A percentile compares a stretch with the other conserved stretches of the same genome.
phyloP scores from a whole-genome alignment of 257 asterid genomes.

The Orobanche coerulescens region DNA sequence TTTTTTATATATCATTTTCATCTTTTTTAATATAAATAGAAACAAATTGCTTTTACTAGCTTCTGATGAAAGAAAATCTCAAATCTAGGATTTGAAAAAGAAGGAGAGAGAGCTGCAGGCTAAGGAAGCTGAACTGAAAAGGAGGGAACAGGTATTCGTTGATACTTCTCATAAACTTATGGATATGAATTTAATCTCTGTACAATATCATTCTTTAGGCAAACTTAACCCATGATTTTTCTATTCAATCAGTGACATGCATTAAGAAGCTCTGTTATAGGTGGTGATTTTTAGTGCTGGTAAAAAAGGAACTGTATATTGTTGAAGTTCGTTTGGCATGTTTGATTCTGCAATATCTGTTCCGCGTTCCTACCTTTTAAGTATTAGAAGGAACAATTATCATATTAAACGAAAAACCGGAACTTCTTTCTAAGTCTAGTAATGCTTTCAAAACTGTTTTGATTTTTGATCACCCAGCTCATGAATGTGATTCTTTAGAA shows the following conservation, averaged over 20 bases:
- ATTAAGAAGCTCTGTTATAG: not conserved
- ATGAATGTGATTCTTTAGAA: not conserved
- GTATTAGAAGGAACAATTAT: slow-evolving; percentile 4
- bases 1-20: not conserved
- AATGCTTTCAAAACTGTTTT: not conserved
- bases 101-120: slow-evolving; percentile 88
- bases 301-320: not conserved
- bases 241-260: not conserved
- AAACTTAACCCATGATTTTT: not conserved
- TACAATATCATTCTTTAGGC: not conserved
- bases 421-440: not conserved
- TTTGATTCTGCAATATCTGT: too few species aligned
- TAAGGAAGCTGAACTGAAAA: slow-evolving; percentile 84
- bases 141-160: slow-evolving; percentile 76
- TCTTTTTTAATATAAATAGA: too few species aligned
- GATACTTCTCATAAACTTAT: slow-evolving; percentile 8
- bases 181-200: slow-evolving; percentile 9
- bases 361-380: too few species aligned
- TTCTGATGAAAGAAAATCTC: slow-evolving; percentile 22
- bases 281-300: not conserved
- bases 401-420: too few species aligned
- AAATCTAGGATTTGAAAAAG: slow-evolving; percentile 67
- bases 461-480: not conserved
- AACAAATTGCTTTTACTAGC: slow-evolving; percentile 8
- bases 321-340: not conserved